A percentile compares a stretch with the other conserved stretches of the same genome.
Evolutionary conservation across 75 land plant species (phyloP).

Genomic region (Selaginella moellendorffii): DNA sequence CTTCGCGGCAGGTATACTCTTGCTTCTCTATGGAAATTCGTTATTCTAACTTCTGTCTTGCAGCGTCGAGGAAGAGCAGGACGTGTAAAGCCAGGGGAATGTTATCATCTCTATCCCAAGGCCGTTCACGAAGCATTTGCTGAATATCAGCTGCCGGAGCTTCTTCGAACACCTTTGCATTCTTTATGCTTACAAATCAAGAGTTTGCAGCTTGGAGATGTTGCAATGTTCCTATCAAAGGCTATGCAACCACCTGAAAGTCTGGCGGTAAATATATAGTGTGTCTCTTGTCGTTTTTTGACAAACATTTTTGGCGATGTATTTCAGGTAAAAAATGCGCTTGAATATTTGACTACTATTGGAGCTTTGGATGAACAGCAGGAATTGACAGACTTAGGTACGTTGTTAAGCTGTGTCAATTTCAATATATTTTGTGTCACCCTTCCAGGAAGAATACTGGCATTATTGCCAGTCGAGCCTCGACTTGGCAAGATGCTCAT

Average conservation of each 20-base stretch:
- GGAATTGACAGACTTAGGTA: slow-evolving; percentile 76
- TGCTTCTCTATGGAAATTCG: no score
- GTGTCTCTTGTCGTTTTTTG: slow-evolving; percentile 4
- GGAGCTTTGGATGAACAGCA: slow-evolving; percentile 91
- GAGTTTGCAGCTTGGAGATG: slow-evolving; percentile 64
- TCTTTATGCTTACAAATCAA: slow-evolving; percentile 93
- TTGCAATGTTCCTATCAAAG: slow-evolving; percentile 62
- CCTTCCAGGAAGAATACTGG: slow-evolving; percentile 47
- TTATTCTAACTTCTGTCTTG: no score
- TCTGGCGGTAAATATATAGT: slow-evolving; percentile 40
- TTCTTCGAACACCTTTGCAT: slow-evolving; percentile 81
- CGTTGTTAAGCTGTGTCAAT: background rate
- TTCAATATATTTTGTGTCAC: background rate
- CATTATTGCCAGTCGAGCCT: slow-evolving; percentile 91
- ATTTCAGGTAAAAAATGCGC: slow-evolving; percentile 80
- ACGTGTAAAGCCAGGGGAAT: slow-evolving; percentile 90
- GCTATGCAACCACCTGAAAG: slow-evolving; percentile 93
- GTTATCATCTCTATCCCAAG: slow-evolving; percentile 86
- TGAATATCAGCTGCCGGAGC: slow-evolving; percentile 90
- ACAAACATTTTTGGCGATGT: no score
- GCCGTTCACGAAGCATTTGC: slow-evolving; percentile 84
- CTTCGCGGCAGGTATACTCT: slow-evolving; percentile 78
- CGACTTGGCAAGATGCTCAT: slow-evolving; percentile 96
- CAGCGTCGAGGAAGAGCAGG: slow-evolving; percentile 98
- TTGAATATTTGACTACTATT: slow-evolving; percentile 73